phyloP scores from a whole-genome alignment of 345 rosid genomes.

The Hibiscus mutabilis region DNA sequence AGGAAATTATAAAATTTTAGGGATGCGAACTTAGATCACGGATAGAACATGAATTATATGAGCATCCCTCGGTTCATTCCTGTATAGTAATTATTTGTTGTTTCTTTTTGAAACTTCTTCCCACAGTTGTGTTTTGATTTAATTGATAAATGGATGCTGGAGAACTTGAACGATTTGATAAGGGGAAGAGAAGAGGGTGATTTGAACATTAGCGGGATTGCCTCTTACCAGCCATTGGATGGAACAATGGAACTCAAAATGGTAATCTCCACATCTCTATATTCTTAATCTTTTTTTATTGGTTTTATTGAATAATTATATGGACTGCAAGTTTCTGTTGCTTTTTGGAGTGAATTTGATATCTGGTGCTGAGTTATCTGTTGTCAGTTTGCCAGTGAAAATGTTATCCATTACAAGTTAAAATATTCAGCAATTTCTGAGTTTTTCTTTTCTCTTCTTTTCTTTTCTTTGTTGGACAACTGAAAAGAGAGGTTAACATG shows the following conservation, averaged over 20 bases:
- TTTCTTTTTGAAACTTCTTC: not conserved
- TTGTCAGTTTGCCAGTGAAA: not conserved
- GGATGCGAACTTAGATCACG: too few species aligned
- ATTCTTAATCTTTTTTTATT: not conserved
- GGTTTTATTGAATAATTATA: not conserved
- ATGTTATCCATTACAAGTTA: too few species aligned
- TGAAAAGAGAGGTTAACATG: too few species aligned
- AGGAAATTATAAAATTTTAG: too few species aligned
- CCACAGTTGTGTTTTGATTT: slow-evolving; percentile 79
- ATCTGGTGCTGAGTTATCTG: not conserved
- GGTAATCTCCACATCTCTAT: slow-evolving; percentile 32
- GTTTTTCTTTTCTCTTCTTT: too few species aligned
- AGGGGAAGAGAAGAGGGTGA: slow-evolving; percentile 33
- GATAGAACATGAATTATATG: too few species aligned
- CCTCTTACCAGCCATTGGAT: slow-evolving; percentile 63
- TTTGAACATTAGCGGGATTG: slow-evolving; percentile 56
- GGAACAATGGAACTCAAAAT: slow-evolving; percentile 71
- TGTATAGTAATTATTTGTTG: not conserved
- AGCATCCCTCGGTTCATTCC: too few species aligned
- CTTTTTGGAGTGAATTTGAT: not conserved
- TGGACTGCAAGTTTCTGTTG: not conserved
- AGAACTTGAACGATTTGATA: slow-evolving; percentile 42
- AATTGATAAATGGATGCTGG: slow-evolving; percentile 72
- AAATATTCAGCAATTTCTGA: too few species aligned
- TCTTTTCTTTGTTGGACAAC: too few species aligned